Conservation (phyloP, 2,329 filamentous ascomycete genomes). For the Pseudogymnoascus sp. region DNA sequence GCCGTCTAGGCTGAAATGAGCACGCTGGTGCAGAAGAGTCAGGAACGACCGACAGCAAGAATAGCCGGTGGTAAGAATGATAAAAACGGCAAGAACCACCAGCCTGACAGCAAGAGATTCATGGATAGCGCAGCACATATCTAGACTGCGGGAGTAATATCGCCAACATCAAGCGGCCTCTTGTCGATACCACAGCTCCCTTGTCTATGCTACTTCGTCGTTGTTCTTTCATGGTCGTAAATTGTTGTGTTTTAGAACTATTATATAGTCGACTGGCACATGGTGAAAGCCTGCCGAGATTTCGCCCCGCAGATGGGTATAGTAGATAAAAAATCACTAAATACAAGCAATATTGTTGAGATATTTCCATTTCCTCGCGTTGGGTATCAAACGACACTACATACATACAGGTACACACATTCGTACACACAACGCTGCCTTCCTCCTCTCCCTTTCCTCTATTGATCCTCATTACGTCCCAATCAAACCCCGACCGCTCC, state of each 20-base stretch:
- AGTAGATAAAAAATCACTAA: neutral
- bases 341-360: neutral
- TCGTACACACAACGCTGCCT: neutral
- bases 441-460: neutral
- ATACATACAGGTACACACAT: neutral
- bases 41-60: neutral
- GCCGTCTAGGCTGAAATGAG: too few species aligned
- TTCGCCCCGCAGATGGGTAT: neutral
- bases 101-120: neutral
- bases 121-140: neutral
- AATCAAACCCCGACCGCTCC: neutral
- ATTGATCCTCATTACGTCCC: neutral
- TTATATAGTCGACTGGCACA: neutral
- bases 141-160: neutral
- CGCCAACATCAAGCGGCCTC: neutral
- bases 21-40: neutral
- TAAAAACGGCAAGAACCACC: neutral
- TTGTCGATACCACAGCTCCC: too few species aligned
- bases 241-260: neutral
- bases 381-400: neutral
- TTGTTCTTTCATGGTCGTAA: neutral
- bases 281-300: neutral
- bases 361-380: neutral
- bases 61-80: neutral
- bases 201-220: neutral